Evolutionary conservation across 2,329 filamentous ascomycete species (phyloP), one percentile per base, ranked within the genome.

Genomic region (Dactylellina parvicollis): DNA sequence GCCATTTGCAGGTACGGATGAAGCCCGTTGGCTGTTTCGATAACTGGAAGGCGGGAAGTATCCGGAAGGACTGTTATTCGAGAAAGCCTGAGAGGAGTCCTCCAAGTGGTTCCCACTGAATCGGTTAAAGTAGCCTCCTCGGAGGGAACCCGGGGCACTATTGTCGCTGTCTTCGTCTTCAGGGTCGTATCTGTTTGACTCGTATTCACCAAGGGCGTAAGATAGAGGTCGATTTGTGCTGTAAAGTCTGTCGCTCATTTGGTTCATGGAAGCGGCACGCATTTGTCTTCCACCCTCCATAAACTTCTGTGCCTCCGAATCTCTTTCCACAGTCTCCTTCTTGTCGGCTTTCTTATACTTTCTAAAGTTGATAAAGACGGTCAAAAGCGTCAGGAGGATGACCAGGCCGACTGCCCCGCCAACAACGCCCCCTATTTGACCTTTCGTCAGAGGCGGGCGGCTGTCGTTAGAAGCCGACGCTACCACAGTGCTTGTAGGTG

Each of bases 311-410:
- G 52, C 69, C 18, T 73, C 60, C 12, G 42, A 9, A 10, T 40
- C 22, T 50, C 69, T 54, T 46, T 66, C 52, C 8, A 20, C 69
- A 10, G 66, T 60, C 14, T 65, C 54, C 24, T 61, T 66, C 40
- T 73, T 66, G 44, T 87, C 69, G 28, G 55, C 55, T 32, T 73
- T 73, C 40, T 60, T 73, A 24, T 73, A 73, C 8, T 20, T 66
- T 18, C 69, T 52, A 3, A 24, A 55, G 20, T 40, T 73, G 30
- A 28, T 44, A 24, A 55, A 66, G 10, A 73, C 32, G 7, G 32
- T 26, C 8, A 60, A 7, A 12, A 66, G 16, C 1, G 38, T 38
- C 28, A 57, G 30, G 7, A 73, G 9, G 24, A 73, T 18, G 3
- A 73, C 20, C 5, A 66, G 26, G 9, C 60, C 69, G 20, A 40